Evolutionary conservation across 768 basidiomycete genomes (phyloP).

Genomic region (Auricularia sp.): DNA sequence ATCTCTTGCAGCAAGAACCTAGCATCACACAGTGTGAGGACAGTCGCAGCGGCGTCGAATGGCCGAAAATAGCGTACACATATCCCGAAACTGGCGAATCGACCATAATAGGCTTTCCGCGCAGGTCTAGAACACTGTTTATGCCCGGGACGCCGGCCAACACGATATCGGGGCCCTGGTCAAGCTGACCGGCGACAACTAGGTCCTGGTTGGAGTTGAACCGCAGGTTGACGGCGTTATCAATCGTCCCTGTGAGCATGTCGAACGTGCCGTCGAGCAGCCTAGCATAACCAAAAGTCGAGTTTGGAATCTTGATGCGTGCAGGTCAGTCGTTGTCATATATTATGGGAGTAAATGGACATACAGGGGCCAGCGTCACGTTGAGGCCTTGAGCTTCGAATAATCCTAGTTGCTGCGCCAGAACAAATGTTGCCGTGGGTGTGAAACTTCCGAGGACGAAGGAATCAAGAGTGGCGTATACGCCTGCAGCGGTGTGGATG

Average conservation of each 20-base stretch:
- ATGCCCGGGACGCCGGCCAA: neutral
- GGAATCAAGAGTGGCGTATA: too few species aligned
- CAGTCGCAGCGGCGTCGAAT: neutral
- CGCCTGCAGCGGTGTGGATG: too few species aligned
- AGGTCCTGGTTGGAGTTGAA: neutral
- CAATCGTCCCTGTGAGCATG: neutral
- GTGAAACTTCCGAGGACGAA: too few species aligned
- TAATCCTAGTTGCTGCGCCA: too few species aligned
- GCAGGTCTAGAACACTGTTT: neutral
- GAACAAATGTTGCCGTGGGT: too few species aligned
- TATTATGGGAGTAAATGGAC: too few species aligned
- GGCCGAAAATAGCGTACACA: neutral
- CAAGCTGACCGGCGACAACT: neutral
- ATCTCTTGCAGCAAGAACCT: neutral
- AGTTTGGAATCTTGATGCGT: neutral
- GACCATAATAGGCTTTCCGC: neutral
- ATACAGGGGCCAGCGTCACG: too few species aligned
- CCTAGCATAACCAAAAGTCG: neutral
- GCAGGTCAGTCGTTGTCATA: too few species aligned
- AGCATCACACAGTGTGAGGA: neutral
- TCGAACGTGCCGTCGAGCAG: neutral
- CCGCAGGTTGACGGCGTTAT: neutral
- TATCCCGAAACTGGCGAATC: neutral
- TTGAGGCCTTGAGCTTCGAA: too few species aligned
- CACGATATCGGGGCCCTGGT: neutral